phyloP scores from a whole-genome alignment of 1,139 yeast genomes.

The Taphrina deformans region DNA sequence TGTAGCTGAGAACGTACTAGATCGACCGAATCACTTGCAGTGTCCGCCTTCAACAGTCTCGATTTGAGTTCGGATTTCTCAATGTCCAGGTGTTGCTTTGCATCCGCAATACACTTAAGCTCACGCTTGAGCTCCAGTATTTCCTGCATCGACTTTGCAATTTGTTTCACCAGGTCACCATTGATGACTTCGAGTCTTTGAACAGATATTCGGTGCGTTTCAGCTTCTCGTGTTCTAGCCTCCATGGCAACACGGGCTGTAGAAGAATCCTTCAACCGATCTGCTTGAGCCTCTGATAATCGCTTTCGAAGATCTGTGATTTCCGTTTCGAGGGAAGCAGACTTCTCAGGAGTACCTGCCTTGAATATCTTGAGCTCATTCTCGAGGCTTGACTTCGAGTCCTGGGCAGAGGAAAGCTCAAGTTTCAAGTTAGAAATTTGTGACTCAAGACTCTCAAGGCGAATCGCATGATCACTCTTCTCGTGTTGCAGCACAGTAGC shows the following conservation, averaged over 20 bases:
- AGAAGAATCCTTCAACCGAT: not conserved
- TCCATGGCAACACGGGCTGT: not conserved
- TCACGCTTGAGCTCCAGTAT: conserved; percentile 25
- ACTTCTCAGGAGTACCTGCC: conserved; percentile 1
- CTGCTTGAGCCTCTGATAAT: not conserved
- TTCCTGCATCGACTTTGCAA: conserved; percentile 30
- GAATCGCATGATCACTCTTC: not conserved
- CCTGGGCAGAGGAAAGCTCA: not conserved
- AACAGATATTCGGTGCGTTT: conserved; percentile 19
- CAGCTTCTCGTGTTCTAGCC: conserved; percentile 13
- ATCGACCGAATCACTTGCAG: conserved; percentile 20
- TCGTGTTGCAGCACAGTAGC: not conserved
- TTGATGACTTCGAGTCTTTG: conserved; percentile 29
- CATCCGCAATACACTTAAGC: conserved; percentile 13
- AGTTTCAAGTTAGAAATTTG: not conserved
- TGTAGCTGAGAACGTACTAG: conserved; percentile 16
- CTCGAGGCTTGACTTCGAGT: conserved; percentile 1
- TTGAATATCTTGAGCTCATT: not conserved
- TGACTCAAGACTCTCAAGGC: not conserved
- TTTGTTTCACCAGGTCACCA: conserved; percentile 28
- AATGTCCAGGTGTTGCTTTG: conserved; percentile 12
- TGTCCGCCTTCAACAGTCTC: conserved; percentile 19
- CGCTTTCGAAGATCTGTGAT: conserved; percentile 16
- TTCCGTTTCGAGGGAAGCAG: conserved; percentile 13
- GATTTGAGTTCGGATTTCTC: conserved; percentile 16